Percentiles rank a stretch among this genome's conserved stretches.
These are phyloP conservation scores for Panaeolus papilionaceus DNA, from an alignment of 768 basidiomycete species.

Conservation along the genomic window DNA sequence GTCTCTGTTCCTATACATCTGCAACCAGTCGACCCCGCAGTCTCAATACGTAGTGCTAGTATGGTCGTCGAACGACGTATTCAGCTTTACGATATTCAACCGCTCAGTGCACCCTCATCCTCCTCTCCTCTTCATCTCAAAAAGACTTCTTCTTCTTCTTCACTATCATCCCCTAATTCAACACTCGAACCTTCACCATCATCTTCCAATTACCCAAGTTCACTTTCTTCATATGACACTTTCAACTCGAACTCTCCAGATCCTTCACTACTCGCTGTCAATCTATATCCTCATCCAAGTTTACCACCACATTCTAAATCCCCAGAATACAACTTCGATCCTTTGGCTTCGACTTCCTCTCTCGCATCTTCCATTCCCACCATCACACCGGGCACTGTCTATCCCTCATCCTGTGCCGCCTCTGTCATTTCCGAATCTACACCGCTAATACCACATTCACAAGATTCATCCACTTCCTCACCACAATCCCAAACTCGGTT, in stretches of 20 bases:
- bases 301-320: slow-evolving; percentile 5
- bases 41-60: slow-evolving; percentile 66
- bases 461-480: slow-evolving; percentile 15
- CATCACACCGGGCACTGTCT: slow-evolving; percentile 45
- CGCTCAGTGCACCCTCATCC: slow-evolving; percentile 24
- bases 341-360: slow-evolving; percentile 34
- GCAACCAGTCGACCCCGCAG: slow-evolving; percentile 60
- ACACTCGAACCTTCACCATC: slow-evolving; percentile 24
- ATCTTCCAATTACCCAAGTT: slow-evolving; percentile 26
- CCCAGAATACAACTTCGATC: background rate
- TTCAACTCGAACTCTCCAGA: slow-evolving; percentile 13
- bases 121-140: slow-evolving; percentile 23
- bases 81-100: slow-evolving; percentile 51
- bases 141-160: slow-evolving; percentile 25
- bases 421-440: slow-evolving; percentile 19
- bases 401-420: slow-evolving; percentile 38
- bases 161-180: slow-evolving; percentile 21
- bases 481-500: slow-evolving; percentile 14
- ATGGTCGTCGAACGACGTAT: slow-evolving; percentile 78
- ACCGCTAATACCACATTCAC: slow-evolving; percentile 20
- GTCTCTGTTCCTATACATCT: slow-evolving; percentile 70
- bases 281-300: slow-evolving; percentile 1
- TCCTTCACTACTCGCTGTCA: slow-evolving; percentile 24
- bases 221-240: background rate
- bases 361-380: slow-evolving; percentile 48